Percentiles rank a stretch among this genome's conserved stretches.
Conservation (phyloP, 1,139 yeast genomes). For the Kluyveromyces sp. region DNA sequence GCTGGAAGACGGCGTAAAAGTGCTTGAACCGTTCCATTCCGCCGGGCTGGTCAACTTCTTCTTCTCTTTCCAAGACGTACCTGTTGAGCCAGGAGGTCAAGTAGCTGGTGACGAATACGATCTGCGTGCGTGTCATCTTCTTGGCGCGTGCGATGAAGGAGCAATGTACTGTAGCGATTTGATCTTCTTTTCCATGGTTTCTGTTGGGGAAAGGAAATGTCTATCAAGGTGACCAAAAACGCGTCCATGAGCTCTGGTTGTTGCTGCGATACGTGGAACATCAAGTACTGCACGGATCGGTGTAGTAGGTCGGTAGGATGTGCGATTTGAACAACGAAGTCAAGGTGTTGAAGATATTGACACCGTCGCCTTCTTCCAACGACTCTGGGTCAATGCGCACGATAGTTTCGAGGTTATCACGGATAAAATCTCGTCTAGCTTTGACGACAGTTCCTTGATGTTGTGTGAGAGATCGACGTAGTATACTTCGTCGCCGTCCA, state of each 20-base stretch:
- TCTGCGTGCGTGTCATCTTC: slow-evolving; percentile 59
- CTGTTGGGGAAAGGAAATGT: slow-evolving; percentile 67
- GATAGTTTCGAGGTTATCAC: slow-evolving; percentile 47
- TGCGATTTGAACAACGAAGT: slow-evolving; percentile 73
- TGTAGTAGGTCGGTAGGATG: slow-evolving; percentile 85
- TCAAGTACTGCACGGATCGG: slow-evolving; percentile 78
- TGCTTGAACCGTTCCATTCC: slow-evolving; percentile 77
- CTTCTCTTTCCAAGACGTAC: slow-evolving; percentile 75
- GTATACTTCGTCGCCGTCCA: slow-evolving; percentile 38
- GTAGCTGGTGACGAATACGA: slow-evolving; percentile 70
- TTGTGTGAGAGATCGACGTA: slow-evolving; percentile 43
- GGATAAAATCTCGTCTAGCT: slow-evolving; percentile 61
- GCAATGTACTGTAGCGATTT: slow-evolving; percentile 87
- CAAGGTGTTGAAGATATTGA: slow-evolving; percentile 67
- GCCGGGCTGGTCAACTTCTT: slow-evolving; percentile 61
- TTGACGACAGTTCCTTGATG: slow-evolving; percentile 50
- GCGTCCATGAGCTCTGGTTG: slow-evolving; percentile 81
- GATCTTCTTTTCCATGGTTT: slow-evolving; percentile 65
- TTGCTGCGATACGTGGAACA: slow-evolving; percentile 76
- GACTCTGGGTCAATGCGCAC: slow-evolving; percentile 45
- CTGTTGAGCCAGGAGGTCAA: slow-evolving; percentile 76
- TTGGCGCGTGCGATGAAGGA: slow-evolving; percentile 88
- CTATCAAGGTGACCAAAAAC: slow-evolving; percentile 72
- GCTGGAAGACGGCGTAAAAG: slow-evolving; percentile 94
- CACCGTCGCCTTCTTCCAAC: slow-evolving; percentile 54